A percentile compares a stretch with the other conserved stretches of the same genome.
These are phyloP conservation scores for Colletotrichum eleusines DNA, from an alignment of 2,329 filamentous ascomycete species.

Conservation along the genomic window DNA sequence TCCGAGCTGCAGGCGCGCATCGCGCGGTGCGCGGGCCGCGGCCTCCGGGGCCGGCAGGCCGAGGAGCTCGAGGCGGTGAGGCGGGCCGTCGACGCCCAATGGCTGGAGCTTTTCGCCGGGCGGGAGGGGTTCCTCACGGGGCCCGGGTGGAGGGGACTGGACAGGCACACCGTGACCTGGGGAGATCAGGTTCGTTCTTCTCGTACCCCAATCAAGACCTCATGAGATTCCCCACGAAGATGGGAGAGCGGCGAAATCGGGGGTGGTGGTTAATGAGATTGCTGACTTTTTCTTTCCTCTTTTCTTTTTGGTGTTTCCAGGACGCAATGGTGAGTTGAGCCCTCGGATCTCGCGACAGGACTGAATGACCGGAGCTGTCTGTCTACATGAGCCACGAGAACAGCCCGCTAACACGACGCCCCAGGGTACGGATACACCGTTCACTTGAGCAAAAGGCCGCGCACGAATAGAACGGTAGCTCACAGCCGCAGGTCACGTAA, in stretches of 20 bases:
- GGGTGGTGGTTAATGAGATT: too few species aligned
- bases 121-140: constrained; percentile 81
- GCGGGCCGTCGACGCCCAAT: constrained; percentile 56
- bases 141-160: constrained; percentile 68
- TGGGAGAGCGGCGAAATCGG: too few species aligned
- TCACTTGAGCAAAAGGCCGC: neutral
- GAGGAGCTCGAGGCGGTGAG: constrained; percentile 24
- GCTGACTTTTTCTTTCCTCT: constrained; percentile 5
- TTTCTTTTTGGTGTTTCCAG: neutral
- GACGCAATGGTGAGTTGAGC: constrained; percentile 37
- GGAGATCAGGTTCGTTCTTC: constrained; percentile 80
- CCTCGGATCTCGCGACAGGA: neutral
- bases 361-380: too few species aligned
- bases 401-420: constrained; percentile 24
- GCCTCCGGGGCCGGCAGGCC: constrained; percentile 8
- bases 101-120: constrained; percentile 79
- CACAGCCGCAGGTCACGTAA: constrained; percentile 72
- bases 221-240: neutral
- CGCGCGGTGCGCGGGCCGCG: constrained; percentile 21
- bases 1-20: constrained; percentile 46
- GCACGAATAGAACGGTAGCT: constrained; percentile 24
- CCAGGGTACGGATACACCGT: constrained; percentile 25
- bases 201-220: neutral
- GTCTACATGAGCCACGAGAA: neutral
- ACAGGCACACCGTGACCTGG: constrained; percentile 79